These are phyloP conservation scores for Shiraia sp. DNA, from an alignment of 2,329 filamentous ascomycete genomes.

Conservation along the genomic window DNA sequence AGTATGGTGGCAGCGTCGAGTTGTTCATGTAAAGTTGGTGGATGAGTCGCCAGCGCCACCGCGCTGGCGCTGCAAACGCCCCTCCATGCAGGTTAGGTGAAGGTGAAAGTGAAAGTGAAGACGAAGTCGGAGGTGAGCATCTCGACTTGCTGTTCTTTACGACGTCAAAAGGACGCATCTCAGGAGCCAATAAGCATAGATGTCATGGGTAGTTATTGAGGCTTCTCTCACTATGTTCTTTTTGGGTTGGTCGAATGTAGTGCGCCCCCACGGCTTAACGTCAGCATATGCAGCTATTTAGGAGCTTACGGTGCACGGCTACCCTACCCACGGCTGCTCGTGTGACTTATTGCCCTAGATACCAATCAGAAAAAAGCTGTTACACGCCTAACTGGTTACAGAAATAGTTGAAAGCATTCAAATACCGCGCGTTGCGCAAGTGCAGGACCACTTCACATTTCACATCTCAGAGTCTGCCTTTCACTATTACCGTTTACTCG, in stretches of 20 bases:
- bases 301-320: slow-evolving; percentile 12
- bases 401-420: slow-evolving; percentile 16
- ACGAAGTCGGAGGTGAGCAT: slow-evolving; percentile 14
- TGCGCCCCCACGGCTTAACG: slow-evolving; percentile 12
- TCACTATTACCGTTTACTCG: slow-evolving; percentile 5
- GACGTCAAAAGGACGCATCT: not conserved
- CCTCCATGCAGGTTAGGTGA: slow-evolving; percentile 10
- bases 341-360: slow-evolving; percentile 13
- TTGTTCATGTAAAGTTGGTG: slow-evolving; percentile 15
- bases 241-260: not conserved
- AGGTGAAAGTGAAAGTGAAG: too few relatives aligned
- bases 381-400: slow-evolving; percentile 15
- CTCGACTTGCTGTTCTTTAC: not conserved
- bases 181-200: not conserved
- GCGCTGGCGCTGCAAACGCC: not conserved
- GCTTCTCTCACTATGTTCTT: not conserved
- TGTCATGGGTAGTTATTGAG: not conserved
- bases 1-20: not conserved
- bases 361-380: slow-evolving; percentile 16
- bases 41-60: not conserved
- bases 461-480: slow-evolving; percentile 1
- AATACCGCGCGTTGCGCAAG: slow-evolving; percentile 10
- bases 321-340: slow-evolving; percentile 15
- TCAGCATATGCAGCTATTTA: slow-evolving; percentile 8
- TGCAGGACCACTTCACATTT: slow-evolving; percentile 6